Evolutionary conservation across 2,329 filamentous ascomycete genomes (phyloP), one percentile per base, ranked within the genome.

Genomic region (Aspergillus spinulosporus): DNA sequence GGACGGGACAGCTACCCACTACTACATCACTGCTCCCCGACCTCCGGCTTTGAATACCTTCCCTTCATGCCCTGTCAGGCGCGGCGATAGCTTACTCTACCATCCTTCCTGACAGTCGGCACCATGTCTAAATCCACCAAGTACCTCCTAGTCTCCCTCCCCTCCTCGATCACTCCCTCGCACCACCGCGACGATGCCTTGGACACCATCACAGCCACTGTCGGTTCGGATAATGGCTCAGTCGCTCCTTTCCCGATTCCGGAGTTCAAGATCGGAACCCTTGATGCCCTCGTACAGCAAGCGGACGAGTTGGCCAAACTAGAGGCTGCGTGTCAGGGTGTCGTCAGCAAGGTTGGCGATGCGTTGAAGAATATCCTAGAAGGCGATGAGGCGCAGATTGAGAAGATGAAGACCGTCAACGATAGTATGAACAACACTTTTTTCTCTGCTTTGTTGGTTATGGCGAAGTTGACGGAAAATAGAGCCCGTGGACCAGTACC

Each of bases 401-500:
- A 87, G 52, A 85, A 92, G 74, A 91, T 96, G 78, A 96, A 96
- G 82, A 89, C 87, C 69, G 92, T 97, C 73, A 96, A 96, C 71
- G 91, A 97, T 71, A 95, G 92, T 95, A 78, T 73, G 89, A 68
- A 46, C 44, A 31, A 32, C 58, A 29, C 21, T 1, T 15, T 26
- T 48, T 14, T 32, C 49, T 37, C 46, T 36, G 40, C n/a, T n/a
- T 42, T 7, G 9, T 11, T 12, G 21, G 21, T 21, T 15, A 3
- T 43, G 42, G 11, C 57, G 44, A 21, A 26, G 32, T 55, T 59
- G 44, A 65, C 59, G 29, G 62, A 26, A 8, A 45, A 21, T 72
- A 97, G 93, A 96, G 75, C 92, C 94, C n/a, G 92, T 93, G 59
- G 93, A 97, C 67, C 88, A 93, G 72, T 99, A 97, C 72, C 80